Percentiles rank a stretch among this genome's conserved stretches.
These are phyloP conservation scores for Neospermospora avenae DNA, from an alignment of 2,329 filamentous ascomycete species.

Conservation along the genomic window DNA sequence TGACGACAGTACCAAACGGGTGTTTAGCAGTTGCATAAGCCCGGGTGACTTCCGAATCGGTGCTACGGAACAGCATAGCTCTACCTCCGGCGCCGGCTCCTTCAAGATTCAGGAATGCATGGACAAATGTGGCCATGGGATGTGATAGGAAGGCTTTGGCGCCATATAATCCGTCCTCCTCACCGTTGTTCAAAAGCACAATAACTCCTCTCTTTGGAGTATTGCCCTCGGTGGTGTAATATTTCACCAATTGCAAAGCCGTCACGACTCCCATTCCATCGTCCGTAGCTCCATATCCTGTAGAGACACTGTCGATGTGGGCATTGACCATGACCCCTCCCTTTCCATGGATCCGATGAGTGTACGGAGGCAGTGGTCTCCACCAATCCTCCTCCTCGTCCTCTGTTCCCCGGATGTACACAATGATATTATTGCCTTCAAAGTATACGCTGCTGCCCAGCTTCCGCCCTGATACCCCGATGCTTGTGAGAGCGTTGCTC, in stretches of 20 bases:
- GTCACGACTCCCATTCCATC: constrained; percentile 89
- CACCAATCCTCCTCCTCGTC: constrained; percentile 75
- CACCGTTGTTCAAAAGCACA: constrained; percentile 87
- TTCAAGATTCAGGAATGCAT: constrained; percentile 92
- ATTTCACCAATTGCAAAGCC: constrained; percentile 78
- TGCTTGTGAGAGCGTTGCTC: constrained; percentile 48
- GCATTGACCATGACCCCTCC: constrained; percentile 90
- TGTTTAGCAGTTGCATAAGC: constrained; percentile 69
- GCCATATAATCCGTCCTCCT: constrained; percentile 89
- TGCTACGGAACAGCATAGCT: constrained; percentile 82
- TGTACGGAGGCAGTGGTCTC: constrained; percentile 43
- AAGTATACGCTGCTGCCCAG: constrained; percentile 66
- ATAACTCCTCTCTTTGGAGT: constrained; percentile 78
- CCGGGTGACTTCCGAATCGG: constrained; percentile 79
- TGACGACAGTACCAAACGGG: constrained; percentile 81
- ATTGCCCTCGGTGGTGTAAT: constrained; percentile 72
- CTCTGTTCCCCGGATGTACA: constrained; percentile 81
- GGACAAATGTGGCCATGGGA: constrained; percentile 73
- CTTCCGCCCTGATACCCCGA: constrained; percentile 33
- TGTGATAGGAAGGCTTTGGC: constrained; percentile 82
- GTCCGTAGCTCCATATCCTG: constrained; percentile 89
- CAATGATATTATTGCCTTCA: constrained; percentile 86
- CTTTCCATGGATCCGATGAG: constrained; percentile 50
- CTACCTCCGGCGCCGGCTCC: constrained; percentile 89
- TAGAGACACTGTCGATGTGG: constrained; percentile 86